Evolutionary conservation across 2,329 filamentous ascomycete species (phyloP).

Genomic region (Canariomyces notabilis): DNA sequence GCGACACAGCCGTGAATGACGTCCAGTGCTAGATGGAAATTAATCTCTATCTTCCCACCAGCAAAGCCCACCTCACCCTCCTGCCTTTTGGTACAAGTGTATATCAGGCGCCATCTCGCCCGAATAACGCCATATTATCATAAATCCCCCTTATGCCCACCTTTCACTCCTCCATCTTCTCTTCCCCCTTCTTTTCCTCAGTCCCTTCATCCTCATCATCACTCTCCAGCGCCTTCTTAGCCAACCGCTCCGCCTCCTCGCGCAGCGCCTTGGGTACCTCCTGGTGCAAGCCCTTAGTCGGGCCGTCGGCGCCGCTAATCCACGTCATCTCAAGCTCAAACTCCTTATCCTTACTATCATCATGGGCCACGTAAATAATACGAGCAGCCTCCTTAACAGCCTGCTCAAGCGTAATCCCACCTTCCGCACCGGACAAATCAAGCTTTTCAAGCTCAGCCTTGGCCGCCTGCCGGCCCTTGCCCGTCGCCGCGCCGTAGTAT

Average conservation of each 20-base stretch:
- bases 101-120: constrained; percentile 1
- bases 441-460: constrained; percentile 99
- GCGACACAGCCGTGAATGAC: too few relatives aligned
- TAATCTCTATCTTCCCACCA: constrained; percentile 20
- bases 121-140: constrained; percentile 7
- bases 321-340: constrained; percentile 99
- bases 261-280: constrained; percentile 87
- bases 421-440: constrained; percentile 72
- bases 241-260: constrained; percentile 88
- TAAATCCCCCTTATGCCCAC: not conserved
- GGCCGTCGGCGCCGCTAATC: constrained; percentile 80
- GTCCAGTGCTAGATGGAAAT: constrained; percentile 17
- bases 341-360: constrained; percentile 99
- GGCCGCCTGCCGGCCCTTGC: constrained; percentile 92
- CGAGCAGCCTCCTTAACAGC: constrained; percentile 93
- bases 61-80: constrained; percentile 6
- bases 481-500: constrained; percentile 95
- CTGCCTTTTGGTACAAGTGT: constrained; percentile 18
- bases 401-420: constrained; percentile 71
- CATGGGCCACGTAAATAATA: constrained; percentile 96
- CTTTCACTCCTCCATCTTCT: constrained; percentile 82
- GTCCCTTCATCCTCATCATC: constrained; percentile 69
- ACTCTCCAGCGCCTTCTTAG: constrained; percentile 82
- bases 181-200: constrained; percentile 59
- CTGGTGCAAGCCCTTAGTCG: constrained; percentile 87